Evolutionary conservation across 768 basidiomycete genomes (phyloP), one percentile per base, ranked within the genome.

Genomic region (Termitomyces sp.): DNA sequence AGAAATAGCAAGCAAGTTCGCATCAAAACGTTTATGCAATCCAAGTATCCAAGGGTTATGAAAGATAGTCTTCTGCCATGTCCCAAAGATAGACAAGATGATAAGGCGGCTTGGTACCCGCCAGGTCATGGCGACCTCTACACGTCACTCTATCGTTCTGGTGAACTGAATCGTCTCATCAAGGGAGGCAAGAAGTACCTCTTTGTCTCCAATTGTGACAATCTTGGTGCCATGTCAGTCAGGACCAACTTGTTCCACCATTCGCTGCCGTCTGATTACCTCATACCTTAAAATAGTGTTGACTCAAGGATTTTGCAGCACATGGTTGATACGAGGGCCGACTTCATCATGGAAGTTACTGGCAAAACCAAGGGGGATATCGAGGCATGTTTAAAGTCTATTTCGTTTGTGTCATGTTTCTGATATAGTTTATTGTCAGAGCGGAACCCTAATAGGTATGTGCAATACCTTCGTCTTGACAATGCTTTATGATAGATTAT

Each of bases 311-410:
- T 95, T 67, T 75, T 91, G 45, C 82, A 87, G 64, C 84, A 93
- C 69, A 92, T 94, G 88, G 78, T 87, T 61, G 82, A 90, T 66
- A 77, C 80, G 4, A 84, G 85, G 62, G 82, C 89, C 20, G 93
- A 96, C 71, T 95, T 94, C 76, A 73, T 94, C 71, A 94, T 94
- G 92, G 92, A 96, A 74, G 89, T 96, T 62, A 96, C 95, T 9
- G 91, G 94, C 79, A 96, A 95, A 83, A 95, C 94, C 67, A 95
- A 95, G 81, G 91, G 88, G 46, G 93, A 88, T 66, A 72, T 80
- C 61, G 79, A 81, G 63, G 68, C 55, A 53, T 36, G 60, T 57
- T 12, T 54, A 41, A 36, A 27, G 7, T 24, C 16, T 13, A 49
- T 49, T 34, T 18, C 15, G 2, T 39, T 6, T 30, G 80, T 84